Percentiles rank a stretch among this genome's conserved stretches.
Conservation (phyloP, 2,329 filamentous ascomycete species). For the Trichoderma endophyticum region DNA sequence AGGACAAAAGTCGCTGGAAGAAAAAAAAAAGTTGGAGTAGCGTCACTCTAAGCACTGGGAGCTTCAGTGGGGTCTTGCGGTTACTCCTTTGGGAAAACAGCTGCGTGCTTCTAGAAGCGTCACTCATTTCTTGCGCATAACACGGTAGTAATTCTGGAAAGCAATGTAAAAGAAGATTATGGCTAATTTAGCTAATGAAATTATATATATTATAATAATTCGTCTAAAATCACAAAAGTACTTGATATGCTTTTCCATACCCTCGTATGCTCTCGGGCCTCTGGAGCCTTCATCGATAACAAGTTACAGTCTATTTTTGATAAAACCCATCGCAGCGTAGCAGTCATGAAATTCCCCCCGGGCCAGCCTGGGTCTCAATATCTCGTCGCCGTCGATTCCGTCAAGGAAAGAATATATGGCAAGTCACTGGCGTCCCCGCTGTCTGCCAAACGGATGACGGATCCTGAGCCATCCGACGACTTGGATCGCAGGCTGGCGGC, state of each 20-base stretch:
- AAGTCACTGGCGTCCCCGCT: slow-evolving; percentile 32
- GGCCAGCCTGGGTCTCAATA: neutral
- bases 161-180: neutral
- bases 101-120: neutral
- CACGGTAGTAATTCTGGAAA: neutral
- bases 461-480: slow-evolving; percentile 37
- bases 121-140: neutral
- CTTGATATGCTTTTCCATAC: neutral
- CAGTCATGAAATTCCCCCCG: neutral
- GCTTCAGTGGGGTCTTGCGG: slow-evolving; percentile 1
- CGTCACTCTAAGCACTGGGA: slow-evolving; percentile 5
- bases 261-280: neutral
- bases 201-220: neutral
- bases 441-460: slow-evolving; percentile 49
- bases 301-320: neutral
- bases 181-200: neutral
- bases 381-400: slow-evolving; percentile 31
- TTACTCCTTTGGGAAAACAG: neutral
- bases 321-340: neutral
- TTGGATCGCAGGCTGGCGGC: slow-evolving; percentile 40
- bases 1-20: neutral
- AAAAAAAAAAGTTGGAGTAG: slow-evolving; percentile 9
- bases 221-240: neutral
- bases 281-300: neutral
- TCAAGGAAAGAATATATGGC: slow-evolving; percentile 38